A percentile compares a stretch with the other conserved stretches of the same genome.
phyloP scores from a whole-genome alignment of 768 basidiomycete genomes.

The Russula emetica region DNA sequence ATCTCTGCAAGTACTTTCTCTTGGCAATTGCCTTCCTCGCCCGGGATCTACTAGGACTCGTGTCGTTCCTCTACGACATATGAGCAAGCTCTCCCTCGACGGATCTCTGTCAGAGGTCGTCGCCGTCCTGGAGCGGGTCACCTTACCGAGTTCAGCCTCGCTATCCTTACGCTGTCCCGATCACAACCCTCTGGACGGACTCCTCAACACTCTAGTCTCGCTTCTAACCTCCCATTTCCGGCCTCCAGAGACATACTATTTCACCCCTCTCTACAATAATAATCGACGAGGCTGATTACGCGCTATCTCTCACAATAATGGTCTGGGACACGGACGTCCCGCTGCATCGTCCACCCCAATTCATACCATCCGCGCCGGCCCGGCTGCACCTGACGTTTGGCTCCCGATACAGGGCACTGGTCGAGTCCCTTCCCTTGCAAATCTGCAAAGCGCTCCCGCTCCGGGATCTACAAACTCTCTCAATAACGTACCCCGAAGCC shows the following conservation, averaged over 20 bases:
- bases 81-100: constrained; percentile 1
- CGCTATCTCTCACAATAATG: neutral
- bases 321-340: constrained; percentile 2
- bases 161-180: neutral
- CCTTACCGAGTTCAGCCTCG: constrained; percentile 6
- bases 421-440: neutral
- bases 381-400: neutral
- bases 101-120: neutral
- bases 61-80: neutral
- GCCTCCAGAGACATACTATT: neutral
- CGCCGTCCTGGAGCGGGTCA: neutral
- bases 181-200: neutral
- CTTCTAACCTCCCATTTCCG: constrained; percentile 4
- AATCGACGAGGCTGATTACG: neutral
- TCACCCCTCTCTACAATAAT: neutral
- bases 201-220: neutral
- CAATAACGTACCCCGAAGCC: neutral
- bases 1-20: neutral
- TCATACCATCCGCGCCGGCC: neutral
- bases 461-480: neutral
- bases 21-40: constrained; percentile 6
- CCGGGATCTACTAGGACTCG: neutral
- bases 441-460: neutral
- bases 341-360: neutral
- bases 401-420: no score